These are phyloP conservation scores for Talaromyces ruber DNA, from an alignment of 495 filamentous ascomycete genomes.

Conservation along the genomic window DNA sequence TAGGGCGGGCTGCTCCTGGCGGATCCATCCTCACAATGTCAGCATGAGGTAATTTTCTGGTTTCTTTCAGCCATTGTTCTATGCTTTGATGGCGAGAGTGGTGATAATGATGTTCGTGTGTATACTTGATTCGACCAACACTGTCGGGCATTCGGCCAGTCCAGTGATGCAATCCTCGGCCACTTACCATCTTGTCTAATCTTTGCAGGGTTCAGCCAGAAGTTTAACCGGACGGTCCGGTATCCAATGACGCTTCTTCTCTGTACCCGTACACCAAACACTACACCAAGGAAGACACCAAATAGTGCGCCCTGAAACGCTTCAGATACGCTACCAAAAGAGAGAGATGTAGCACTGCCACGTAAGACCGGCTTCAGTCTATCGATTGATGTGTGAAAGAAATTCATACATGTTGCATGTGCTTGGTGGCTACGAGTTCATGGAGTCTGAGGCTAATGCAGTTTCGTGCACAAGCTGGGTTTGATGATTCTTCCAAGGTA, in stretches of 20 bases:
- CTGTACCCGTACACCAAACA: too few relatives aligned
- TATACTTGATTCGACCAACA: background rate
- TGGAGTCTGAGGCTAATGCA: background rate
- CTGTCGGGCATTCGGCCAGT: background rate
- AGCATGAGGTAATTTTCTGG: background rate
- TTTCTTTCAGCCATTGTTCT: too few relatives aligned
- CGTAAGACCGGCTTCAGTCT: background rate
- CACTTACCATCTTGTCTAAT: too few relatives aligned
- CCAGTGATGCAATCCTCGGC: background rate
- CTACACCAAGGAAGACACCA: background rate
- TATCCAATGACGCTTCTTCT: background rate
- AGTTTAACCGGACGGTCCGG: background rate
- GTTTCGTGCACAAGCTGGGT: background rate
- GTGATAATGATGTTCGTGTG: background rate
- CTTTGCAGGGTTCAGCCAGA: too few relatives aligned
- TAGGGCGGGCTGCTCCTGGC: background rate
- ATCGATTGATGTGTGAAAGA: background rate
- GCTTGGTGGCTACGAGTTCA: background rate
- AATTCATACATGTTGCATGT: background rate
- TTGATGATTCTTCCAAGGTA: background rate
- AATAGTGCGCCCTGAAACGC: background rate
- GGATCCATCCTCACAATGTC: background rate
- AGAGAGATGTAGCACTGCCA: background rate
- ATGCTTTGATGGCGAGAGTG: background rate
- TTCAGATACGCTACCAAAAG: background rate